A percentile compares a stretch with the other conserved stretches of the same genome.
These are phyloP conservation scores for Pyrenochaeta sp. DNA, from an alignment of 2,329 filamentous ascomycete genomes.

Conservation along the genomic window DNA sequence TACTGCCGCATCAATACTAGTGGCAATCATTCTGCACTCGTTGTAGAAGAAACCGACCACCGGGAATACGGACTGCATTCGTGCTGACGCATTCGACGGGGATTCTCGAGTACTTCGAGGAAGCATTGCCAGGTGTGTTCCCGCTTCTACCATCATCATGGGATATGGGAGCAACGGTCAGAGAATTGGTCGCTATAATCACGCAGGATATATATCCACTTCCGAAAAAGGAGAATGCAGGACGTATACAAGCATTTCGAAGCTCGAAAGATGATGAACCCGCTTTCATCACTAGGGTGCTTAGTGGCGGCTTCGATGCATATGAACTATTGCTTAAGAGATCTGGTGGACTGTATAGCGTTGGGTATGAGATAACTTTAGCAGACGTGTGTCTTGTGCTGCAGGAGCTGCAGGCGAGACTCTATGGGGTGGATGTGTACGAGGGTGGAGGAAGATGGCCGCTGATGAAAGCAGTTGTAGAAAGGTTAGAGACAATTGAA, in stretches of 20 bases:
- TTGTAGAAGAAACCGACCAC: conserved; percentile 55
- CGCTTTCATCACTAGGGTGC: conserved; percentile 42
- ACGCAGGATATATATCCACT: conserved; percentile 67
- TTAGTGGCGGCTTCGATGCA: conserved; percentile 62
- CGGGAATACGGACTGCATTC: no score
- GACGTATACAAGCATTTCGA: conserved; percentile 58
- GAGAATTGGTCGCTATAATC: conserved; percentile 64
- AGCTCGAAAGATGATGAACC: conserved; percentile 11
- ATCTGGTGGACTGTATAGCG: conserved; percentile 60
- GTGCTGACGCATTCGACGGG: neutral
- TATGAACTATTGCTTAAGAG: conserved; percentile 59
- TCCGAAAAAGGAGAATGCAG: conserved; percentile 65
- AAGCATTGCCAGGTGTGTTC: conserved; percentile 47
- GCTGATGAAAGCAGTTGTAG: conserved; percentile 56
- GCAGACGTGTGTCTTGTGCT: conserved; percentile 68
- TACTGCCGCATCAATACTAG: conserved; percentile 64
- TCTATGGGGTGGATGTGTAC: conserved; percentile 62
- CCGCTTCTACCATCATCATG: conserved; percentile 53
- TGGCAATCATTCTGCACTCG: conserved; percentile 7
- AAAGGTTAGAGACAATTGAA: conserved; percentile 57
- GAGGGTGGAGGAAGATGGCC: conserved; percentile 51
- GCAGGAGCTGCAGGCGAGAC: conserved; percentile 65
- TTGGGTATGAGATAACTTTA: conserved; percentile 64
- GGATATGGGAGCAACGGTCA: conserved; percentile 58
- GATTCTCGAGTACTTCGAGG: neutral